Conservation (phyloP, 441 rosid species). For the Erodium trifolium region DNA sequence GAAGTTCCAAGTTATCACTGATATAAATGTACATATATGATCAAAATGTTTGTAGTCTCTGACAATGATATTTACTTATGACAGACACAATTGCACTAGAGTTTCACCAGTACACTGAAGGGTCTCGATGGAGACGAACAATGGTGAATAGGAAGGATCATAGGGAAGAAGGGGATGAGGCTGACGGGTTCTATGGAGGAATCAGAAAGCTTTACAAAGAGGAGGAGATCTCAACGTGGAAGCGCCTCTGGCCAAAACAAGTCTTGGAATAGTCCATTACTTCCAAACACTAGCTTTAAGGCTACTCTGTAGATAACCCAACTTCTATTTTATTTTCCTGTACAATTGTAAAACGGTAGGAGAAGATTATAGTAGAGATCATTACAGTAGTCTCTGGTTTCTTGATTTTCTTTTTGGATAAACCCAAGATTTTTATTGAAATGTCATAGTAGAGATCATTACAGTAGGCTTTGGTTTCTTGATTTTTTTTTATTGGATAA, state of each 20-base stretch:
- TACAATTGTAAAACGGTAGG: neutral
- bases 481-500: too few relatives aligned
- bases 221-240: conserved; percentile 19
- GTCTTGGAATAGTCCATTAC: conserved; percentile 13
- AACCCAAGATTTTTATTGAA: too few relatives aligned
- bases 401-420: too few relatives aligned
- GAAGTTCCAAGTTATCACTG: too few relatives aligned
- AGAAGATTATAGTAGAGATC: neutral
- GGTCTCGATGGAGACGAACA: conserved; percentile 8
- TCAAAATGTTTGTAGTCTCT: neutral
- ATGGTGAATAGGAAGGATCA: conserved; percentile 5
- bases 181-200: conserved; percentile 16
- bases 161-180: conserved; percentile 6
- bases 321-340: neutral
- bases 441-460: too few relatives aligned
- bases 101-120: conserved; percentile 3
- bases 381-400: neutral
- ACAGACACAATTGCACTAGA: neutral
- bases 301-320: conserved; percentile 2
- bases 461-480: too few relatives aligned
- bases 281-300: neutral
- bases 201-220: conserved; percentile 19
- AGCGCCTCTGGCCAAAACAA: conserved; percentile 17
- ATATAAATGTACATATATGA: neutral
- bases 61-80: neutral